Evolutionary conservation across 371 early-diverging fungal species (phyloP).

Genomic region (Nematocida sp.): DNA sequence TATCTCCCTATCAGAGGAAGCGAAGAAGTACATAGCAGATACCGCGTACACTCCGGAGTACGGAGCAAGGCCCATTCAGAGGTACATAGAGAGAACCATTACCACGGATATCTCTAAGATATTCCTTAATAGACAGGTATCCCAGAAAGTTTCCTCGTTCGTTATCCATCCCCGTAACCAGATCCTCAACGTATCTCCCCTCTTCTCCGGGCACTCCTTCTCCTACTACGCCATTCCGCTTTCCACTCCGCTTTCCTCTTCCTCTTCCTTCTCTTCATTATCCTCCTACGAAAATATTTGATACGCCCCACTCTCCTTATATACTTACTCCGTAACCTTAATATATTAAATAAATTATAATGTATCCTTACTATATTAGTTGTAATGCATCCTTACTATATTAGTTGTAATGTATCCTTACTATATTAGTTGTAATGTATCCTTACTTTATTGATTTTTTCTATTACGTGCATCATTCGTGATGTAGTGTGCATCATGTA

Average conservation of each 20-base stretch:
- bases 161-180: background rate
- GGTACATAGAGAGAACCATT: constrained; percentile 72
- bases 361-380: too few relatives aligned
- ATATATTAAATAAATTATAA: too few relatives aligned
- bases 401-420: too few relatives aligned
- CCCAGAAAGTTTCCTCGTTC: background rate
- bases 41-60: constrained; percentile 73
- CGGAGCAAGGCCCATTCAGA: constrained; percentile 74
- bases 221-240: background rate
- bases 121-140: background rate
- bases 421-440: too few relatives aligned
- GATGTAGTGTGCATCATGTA: background rate
- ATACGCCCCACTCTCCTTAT: too few relatives aligned
- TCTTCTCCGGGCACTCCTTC: background rate
- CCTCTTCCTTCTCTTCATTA: too few relatives aligned
- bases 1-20: constrained; percentile 69
- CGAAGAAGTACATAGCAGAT: constrained; percentile 69
- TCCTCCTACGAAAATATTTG: too few relatives aligned
- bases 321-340: too few relatives aligned
- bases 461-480: too few relatives aligned
- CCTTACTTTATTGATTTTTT: too few relatives aligned
- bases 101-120: constrained; percentile 73
- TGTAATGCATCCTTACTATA: too few relatives aligned
- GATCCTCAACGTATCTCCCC: background rate
- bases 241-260: too few relatives aligned